Evolutionary conservation across 352 stramenopile genomes (phyloP), one percentile per base, ranked within the genome.

Genomic region (Phytopythium boreale): DNA sequence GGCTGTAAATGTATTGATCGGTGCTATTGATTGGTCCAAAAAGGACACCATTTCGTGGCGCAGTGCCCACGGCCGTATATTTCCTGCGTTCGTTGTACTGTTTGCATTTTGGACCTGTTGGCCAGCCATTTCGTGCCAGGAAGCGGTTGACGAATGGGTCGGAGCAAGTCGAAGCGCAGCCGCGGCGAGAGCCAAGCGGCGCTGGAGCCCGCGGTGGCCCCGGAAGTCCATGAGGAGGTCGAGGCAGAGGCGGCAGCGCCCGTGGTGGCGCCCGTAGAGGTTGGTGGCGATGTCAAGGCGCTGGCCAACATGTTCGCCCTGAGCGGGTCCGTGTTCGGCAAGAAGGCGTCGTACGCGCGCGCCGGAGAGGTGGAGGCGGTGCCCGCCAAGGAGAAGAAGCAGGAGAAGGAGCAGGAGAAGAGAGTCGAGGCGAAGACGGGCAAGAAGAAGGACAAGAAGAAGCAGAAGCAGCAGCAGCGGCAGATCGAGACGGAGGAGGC

Each of bases 251-350:
- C 63, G 22, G 50, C 27, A 20, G 44, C 71, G 12, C 41, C 55
- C 15, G 59, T 65, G 20, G 56, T 71, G 34, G 67, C 68, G 51
- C 64, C 59, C 29, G 53, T 70, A 31, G 29, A 59, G 56, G 51
- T 69, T 31, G 47, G 74, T 26, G 70, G 72, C 62, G 59, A 67
- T 27, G 47, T 24, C 47, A 60, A 57, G 1, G 65, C 65, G 49
- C 70, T 92, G 44, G 69, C 79, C 26, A 66, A 82, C 53, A 75
- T 80, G 58, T 92, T 92, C 59, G 77, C 79, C 15, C 67, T 84
- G 65, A 90, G 83, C 62, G 72, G 75, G 26, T 72, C 73, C 51
- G 79, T 90, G 56, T 84, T 84, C 41, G 71, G 74, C 65, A 92
- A 92, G 73, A 92, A 89, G 64, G 46, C 56, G 62, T 75, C 77